Evolutionary conservation across 2,329 filamentous ascomycete species (phyloP), one percentile per base, ranked within the genome.

Genomic region (Amesomyces nigricolor): DNA sequence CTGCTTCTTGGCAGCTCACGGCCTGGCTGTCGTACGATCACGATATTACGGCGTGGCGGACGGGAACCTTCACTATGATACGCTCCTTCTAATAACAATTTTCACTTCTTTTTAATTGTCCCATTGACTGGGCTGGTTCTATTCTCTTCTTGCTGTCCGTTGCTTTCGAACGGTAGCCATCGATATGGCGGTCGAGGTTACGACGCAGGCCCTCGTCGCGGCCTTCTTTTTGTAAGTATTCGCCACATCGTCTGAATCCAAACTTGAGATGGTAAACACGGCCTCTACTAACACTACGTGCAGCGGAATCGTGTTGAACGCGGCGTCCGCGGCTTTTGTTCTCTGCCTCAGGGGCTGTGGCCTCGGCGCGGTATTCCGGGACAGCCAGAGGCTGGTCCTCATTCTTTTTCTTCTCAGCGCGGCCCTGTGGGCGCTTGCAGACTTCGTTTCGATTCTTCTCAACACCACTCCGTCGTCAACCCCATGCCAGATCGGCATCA

Each of bases 351-450:
- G 71, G 64, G 74, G 75, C 61, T 72, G 78, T 72, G 72, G 74
- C 65, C 73, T 72, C 57, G 68, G 74, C 57, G 68, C 75, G 40
- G 68, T 80, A 57, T 73, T 79, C 65, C 74, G 77, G 68, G 78
- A 82, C 71, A 77, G 78, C 71, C 75, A 77, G 79, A 82, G 80
- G 80, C 80, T 83, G 79, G 79, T 76, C 79, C 80, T 83, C 78
- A 70, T 76, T 64, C 68, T 72, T 61, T 82, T 82, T 66, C 73
- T 82, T 64, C 58, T 74, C 26, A 72, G 74, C 55, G 72, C 78
- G 30, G 73, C 74, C 61, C 70, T 80, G 47, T 84, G 81, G 81
- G 78, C 79, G 46, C 68, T 78, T 40, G 66, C 73, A 58, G 75
- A 74, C 54, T 83, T 83, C 59, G 68, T 77, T 53, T 68, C 77